These are phyloP conservation scores for Cynanchum wilfordii DNA, from an alignment of 257 asterid genomes.

Conservation along the genomic window DNA sequence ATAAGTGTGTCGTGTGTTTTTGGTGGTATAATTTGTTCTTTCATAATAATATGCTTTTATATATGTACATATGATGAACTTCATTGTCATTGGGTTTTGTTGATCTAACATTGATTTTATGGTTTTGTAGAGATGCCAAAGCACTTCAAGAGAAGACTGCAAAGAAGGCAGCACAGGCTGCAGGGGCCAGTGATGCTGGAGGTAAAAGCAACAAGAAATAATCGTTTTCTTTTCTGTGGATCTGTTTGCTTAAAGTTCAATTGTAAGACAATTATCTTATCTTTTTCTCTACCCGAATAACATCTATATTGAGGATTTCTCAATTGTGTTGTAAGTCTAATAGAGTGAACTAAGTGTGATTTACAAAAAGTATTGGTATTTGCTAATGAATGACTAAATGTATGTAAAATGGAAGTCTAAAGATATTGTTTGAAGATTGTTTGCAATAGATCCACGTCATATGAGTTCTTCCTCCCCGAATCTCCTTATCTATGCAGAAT, in stretches of 20 bases:
- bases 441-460: neutral
- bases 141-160: constrained; percentile 85
- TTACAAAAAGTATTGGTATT: neutral
- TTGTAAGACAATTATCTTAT: neutral
- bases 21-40: neutral
- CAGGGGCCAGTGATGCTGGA: constrained; percentile 52
- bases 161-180: constrained; percentile 68
- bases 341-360: neutral
- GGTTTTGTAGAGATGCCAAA: constrained; percentile 60
- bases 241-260: neutral
- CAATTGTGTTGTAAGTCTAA: neutral
- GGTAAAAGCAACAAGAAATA: constrained; percentile 70
- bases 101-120: neutral
- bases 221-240: neutral
- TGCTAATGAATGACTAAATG: neutral
- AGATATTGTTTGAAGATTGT: neutral
- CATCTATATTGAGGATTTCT: neutral
- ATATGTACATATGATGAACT: neutral
- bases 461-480: neutral
- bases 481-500: neutral
- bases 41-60: neutral
- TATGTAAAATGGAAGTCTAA: neutral
- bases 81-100: neutral
- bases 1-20: neutral
- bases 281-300: neutral